Percentiles rank a stretch among this genome's conserved stretches.
phyloP scores from a whole-genome alignment of 2,329 filamentous ascomycete species.

The Epichloe baconii region DNA sequence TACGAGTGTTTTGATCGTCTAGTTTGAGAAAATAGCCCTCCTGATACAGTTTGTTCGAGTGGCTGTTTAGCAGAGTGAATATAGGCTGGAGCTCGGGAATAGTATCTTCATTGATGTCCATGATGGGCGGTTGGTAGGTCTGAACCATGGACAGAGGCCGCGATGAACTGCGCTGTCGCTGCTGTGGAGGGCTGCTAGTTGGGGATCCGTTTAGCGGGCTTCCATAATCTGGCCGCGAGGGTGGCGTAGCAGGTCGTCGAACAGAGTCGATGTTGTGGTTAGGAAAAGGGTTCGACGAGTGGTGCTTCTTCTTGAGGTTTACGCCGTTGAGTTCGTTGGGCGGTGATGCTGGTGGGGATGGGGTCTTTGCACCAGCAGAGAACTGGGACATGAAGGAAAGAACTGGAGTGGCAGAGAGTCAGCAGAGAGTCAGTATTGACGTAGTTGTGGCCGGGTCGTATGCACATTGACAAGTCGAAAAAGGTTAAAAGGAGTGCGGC shows the following conservation, averaged over 20 bases:
- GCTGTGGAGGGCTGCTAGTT: constrained; percentile 26
- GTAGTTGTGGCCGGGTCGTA: neutral
- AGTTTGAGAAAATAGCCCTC: constrained; percentile 97
- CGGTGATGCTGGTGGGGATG: constrained; percentile 32
- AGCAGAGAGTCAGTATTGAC: constrained; percentile 1
- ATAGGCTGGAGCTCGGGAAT: constrained; percentile 89
- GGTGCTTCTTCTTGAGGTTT: constrained; percentile 17
- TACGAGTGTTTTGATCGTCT: constrained; percentile 86
- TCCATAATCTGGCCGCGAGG: constrained; percentile 27
- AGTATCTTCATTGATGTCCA: constrained; percentile 75
- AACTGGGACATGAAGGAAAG: constrained; percentile 81
- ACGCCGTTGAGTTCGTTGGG: constrained; percentile 22
- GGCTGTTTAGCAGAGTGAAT: constrained; percentile 86
- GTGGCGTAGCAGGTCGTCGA: constrained; percentile 26
- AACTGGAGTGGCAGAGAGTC: constrained; percentile 37
- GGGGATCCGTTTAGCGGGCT: constrained; percentile 29
- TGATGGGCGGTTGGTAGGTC: constrained; percentile 70
- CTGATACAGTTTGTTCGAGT: constrained; percentile 92
- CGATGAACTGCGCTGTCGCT: constrained; percentile 37
- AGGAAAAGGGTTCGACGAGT: constrained; percentile 20
- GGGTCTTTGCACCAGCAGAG: constrained; percentile 38
- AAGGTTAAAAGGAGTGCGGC: neutral
- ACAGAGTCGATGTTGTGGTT: constrained; percentile 22
- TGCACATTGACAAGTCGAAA: neutral
- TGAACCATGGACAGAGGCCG: constrained; percentile 78